Evolutionary conservation across 331 rosid species (phyloP), one percentile per base, ranked within the genome.

Genomic region (Prunus yedoensis): DNA sequence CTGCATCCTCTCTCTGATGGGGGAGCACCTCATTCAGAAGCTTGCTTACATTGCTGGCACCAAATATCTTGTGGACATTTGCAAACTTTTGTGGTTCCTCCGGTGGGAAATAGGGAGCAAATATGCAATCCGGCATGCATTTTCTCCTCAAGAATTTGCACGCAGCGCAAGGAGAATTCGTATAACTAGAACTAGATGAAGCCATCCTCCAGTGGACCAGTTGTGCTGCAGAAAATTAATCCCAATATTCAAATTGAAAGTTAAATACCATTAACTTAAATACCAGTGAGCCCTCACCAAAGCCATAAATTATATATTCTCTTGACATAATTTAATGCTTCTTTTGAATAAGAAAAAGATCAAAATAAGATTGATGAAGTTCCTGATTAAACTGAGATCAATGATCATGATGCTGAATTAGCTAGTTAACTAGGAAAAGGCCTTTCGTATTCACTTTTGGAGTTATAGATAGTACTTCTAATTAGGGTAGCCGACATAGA

Each of bases 31-130:
- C 98, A 18, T 93, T 89, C 47, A 93, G 87, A 16, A 93, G 90
- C 64, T 93, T 93, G 17, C 94, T 87, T 3, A 93, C 98, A 47
- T 93, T 93, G 83, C 98, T 93, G 8, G 98, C 98, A 2, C 98
- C 98, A 70, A 93, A 93, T 63, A 91, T 91, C 68, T 91, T 93
- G 91, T 93, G 98, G 14, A 94, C 98, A 15, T 87, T 91, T 1
- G 88, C 91, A 59, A 93, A 93, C 72, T 93, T 93, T 10, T 85
- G 90, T 0, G 97, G 96, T 87, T 91, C 96, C 68, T 91, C 96
- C 16, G 96, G 90, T 3, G 98, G 97, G 49, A 94, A 94, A 73
- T 91, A 94, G 4, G 96, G 93, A 0, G 96, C 94, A 30, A 91
- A 94, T 0, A 90, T 77, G 80, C 98, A 94, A 28, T 88, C 91